Conservation (phyloP, 805 yeast species). For the Nakazawaea ishiwadae region DNA sequence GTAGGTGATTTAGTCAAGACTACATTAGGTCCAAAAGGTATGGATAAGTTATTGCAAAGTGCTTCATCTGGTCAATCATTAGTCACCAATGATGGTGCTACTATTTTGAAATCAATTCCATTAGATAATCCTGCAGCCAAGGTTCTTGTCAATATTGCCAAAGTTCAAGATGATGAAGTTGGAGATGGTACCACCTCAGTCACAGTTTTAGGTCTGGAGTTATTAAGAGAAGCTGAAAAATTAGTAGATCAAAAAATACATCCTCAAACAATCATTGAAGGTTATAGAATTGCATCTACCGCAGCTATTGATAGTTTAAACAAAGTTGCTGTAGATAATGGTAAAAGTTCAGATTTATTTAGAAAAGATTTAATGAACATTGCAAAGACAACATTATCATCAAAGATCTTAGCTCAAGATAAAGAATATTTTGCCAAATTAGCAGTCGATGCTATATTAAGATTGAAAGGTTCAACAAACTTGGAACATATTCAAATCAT, state of each 20-base stretch:
- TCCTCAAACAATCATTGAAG: constrained; percentile 97
- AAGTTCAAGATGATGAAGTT: constrained; percentile 97
- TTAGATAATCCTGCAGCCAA: constrained; percentile 97
- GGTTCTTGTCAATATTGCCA: constrained; percentile 88
- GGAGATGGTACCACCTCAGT: constrained; percentile 99
- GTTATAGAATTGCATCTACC: constrained; percentile 81
- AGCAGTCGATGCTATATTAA: constrained; percentile 90
- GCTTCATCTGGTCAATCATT: constrained; percentile 73
- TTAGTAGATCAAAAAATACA: constrained; percentile 90
- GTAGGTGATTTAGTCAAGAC: constrained; percentile 96
- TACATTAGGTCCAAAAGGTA: constrained; percentile 96
- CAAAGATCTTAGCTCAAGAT: constrained; percentile 93
- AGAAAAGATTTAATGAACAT: constrained; percentile 76
- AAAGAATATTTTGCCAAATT: constrained; percentile 82
- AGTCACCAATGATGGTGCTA: constrained; percentile 98
- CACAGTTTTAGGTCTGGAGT: constrained; percentile 84
- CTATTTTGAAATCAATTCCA: constrained; percentile 89
- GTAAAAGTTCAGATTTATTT: constrained; percentile 51
- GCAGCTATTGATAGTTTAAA: constrained; percentile 85
- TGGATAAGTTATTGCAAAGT: constrained; percentile 92
- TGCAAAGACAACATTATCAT: constrained; percentile 89
- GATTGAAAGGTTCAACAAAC: constrained; percentile 83
- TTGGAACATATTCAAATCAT: constrained; percentile 90
- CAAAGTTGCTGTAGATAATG: constrained; percentile 70
- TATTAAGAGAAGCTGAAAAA: constrained; percentile 90